Percentiles rank a stretch among this genome's conserved stretches.
Evolutionary conservation across 1,284 basidiomycete species (phyloP).

Genomic region (Papiliotrema flavescens): DNA sequence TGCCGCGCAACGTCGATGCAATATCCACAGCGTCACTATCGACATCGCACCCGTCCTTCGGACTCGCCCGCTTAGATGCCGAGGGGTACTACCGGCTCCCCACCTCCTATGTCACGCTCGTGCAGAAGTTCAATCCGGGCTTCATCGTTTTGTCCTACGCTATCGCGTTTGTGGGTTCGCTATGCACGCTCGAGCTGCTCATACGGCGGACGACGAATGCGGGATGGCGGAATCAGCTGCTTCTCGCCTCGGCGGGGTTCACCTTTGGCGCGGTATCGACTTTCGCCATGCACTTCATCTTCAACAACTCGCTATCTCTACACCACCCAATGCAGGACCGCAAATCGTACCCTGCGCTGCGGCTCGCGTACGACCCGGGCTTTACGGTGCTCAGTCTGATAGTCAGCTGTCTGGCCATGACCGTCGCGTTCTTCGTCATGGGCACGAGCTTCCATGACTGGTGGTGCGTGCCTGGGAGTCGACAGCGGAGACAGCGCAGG

Average conservation of each 20-base stretch:
- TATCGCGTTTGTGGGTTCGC: slow-evolving; percentile 48
- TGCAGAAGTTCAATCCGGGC: slow-evolving; percentile 40
- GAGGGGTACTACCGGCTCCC: slow-evolving; percentile 16
- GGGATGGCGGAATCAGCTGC: slow-evolving; percentile 45
- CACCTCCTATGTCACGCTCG: slow-evolving; percentile 31
- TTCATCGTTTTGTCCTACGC: slow-evolving; percentile 49
- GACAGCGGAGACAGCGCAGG: slow-evolving; percentile 4
- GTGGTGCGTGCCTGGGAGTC: slow-evolving; percentile 21
- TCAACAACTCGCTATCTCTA: slow-evolving; percentile 50
- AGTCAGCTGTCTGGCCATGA: slow-evolving; percentile 49
- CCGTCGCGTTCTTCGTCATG: slow-evolving; percentile 51
- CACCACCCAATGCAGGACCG: slow-evolving; percentile 34
- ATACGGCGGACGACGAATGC: slow-evolving; percentile 47
- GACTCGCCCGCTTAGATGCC: not conserved
- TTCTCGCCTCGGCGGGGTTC: slow-evolving; percentile 47
- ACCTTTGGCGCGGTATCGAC: slow-evolving; percentile 51
- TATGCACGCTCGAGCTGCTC: slow-evolving; percentile 51
- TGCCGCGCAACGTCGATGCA: not conserved
- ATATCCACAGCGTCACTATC: not conserved
- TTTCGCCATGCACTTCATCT: slow-evolving; percentile 51
- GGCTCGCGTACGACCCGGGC: slow-evolving; percentile 47
- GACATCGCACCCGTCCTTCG: not conserved
- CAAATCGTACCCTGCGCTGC: slow-evolving; percentile 24
- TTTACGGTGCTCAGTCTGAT: slow-evolving; percentile 51
- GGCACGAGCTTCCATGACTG: slow-evolving; percentile 44